These are phyloP conservation scores for Teunomyces cretensis DNA, from an alignment of 805 yeast genomes.

Conservation along the genomic window DNA sequence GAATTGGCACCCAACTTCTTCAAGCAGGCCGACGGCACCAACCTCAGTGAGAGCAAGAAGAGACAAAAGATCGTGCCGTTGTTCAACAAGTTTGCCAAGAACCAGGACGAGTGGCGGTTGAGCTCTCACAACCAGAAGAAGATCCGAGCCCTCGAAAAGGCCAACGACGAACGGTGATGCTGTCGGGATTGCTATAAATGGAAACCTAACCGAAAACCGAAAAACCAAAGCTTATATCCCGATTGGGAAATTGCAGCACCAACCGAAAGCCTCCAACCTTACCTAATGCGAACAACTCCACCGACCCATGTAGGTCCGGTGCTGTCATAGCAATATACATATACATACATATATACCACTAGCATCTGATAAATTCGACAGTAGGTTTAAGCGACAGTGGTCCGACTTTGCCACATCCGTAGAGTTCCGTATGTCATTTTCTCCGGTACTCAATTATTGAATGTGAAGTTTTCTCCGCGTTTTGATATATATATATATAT, in stretches of 20 bases:
- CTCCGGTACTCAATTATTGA: too few species aligned
- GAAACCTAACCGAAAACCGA: too few species aligned
- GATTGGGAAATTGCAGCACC: conserved; percentile 2
- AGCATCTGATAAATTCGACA: background rate
- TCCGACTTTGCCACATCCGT: background rate
- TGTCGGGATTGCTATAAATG: too few species aligned
- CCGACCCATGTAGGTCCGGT: too few species aligned
- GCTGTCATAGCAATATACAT: too few species aligned
- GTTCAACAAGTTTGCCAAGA: conserved; percentile 55
- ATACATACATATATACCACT: background rate
- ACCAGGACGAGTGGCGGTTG: conserved; percentile 75
- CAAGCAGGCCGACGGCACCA: conserved; percentile 55
- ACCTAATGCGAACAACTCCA: too few species aligned
- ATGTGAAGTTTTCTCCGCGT: conserved; percentile 3
- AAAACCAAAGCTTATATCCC: background rate
- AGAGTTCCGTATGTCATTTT: background rate
- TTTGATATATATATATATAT: too few species aligned
- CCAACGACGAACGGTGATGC: background rate
- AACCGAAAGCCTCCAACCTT: too few species aligned
- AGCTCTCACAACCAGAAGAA: conserved; percentile 42
- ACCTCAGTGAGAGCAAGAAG: conserved; percentile 50
- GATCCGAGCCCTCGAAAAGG: conserved; percentile 22
- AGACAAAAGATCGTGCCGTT: conserved; percentile 73
- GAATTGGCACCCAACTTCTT: conserved; percentile 74
- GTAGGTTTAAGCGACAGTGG: background rate